Conservation (phyloP, 1,139 yeast species). For the Debaryomycetaceae sp. region DNA sequence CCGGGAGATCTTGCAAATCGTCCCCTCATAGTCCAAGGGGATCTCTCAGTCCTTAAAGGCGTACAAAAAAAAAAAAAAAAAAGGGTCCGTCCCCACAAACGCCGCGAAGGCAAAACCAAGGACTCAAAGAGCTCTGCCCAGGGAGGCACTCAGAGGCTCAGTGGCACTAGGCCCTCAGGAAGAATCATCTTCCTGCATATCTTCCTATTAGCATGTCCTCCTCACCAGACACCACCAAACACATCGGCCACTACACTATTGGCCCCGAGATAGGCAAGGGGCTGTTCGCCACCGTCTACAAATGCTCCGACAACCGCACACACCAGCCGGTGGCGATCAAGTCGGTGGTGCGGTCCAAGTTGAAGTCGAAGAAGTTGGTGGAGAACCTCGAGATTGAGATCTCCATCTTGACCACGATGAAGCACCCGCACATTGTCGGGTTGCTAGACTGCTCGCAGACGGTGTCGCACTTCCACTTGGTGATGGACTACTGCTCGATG, state of each 20-base stretch:
- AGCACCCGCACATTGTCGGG: conserved; percentile 90
- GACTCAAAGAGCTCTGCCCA: background rate
- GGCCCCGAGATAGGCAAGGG: conserved; percentile 51
- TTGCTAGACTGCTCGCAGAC: conserved; percentile 80
- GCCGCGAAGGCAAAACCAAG: background rate
- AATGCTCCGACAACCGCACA: conserved; percentile 39
- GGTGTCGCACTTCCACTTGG: conserved; percentile 72
- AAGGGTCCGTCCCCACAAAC: no score
- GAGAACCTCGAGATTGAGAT: conserved; percentile 92
- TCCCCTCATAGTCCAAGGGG: no score
- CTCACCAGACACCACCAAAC: conserved; percentile 5
- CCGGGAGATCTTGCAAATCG: no score
- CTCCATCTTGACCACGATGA: conserved; percentile 74
- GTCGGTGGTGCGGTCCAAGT: conserved; percentile 76
- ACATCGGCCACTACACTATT: conserved; percentile 33
- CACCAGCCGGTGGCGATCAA: conserved; percentile 77
- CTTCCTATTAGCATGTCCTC: no score
- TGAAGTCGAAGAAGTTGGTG: conserved; percentile 78
- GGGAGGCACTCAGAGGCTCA: no score
- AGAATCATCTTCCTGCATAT: no score
- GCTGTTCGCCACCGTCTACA: conserved; percentile 47
- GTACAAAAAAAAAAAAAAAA: no score
- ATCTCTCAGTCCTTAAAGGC: no score
- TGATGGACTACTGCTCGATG: conserved; percentile 96
- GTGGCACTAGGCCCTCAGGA: no score